Evolutionary conservation across 1,284 basidiomycete species (phyloP), one percentile per base, ranked within the genome.

Genomic region (Cryptococcus sp.): DNA sequence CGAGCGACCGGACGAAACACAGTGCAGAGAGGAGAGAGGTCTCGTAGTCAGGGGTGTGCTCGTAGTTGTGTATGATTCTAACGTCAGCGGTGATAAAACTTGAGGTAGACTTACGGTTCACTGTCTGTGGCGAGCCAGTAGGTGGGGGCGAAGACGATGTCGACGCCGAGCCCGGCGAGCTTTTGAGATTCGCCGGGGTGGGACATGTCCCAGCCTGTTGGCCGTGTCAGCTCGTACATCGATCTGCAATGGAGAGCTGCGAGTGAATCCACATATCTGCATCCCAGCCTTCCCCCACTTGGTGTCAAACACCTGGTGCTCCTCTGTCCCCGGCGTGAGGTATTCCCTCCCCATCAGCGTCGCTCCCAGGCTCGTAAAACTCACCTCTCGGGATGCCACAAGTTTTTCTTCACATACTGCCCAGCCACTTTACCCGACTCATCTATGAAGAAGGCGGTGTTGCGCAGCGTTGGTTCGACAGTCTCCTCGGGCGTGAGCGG

Each of bases 331-430:
- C 0, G 72, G 49, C 2, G 63, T 65, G 1, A 78, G 62, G 56
- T 77, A 77, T 4, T 74, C 65, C 15, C 74, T 73, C 43, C n/a
- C 38, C 18, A 39, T 35, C 35, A 20, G 23, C 15, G 39, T 13
- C 42, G 44, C 42, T 21, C 33, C 28, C 28, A 15, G 13, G 1
- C 16, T 33, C 21, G 15, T 15, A 4, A 43, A 16, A 57, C 71
- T 49, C 38, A 75, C 73, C 73, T 57, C 63, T 78, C 77, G 13
- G 74, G 71, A 55, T 77, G 75, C 77, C 77, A 78, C 3, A 78
- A 60, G 58, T 77, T 77, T 43, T 61, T 63, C 64, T 78, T 78
- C 8, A 67, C 60, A 57, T 77, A 78, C 35, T 64, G 49, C 0
- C 71, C 71, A 3, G 62, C 24, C 4, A 70, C 40, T 24, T 66